Conservation (phyloP, 1,284 basidiomycete genomes). For the Boletus smithii region DNA sequence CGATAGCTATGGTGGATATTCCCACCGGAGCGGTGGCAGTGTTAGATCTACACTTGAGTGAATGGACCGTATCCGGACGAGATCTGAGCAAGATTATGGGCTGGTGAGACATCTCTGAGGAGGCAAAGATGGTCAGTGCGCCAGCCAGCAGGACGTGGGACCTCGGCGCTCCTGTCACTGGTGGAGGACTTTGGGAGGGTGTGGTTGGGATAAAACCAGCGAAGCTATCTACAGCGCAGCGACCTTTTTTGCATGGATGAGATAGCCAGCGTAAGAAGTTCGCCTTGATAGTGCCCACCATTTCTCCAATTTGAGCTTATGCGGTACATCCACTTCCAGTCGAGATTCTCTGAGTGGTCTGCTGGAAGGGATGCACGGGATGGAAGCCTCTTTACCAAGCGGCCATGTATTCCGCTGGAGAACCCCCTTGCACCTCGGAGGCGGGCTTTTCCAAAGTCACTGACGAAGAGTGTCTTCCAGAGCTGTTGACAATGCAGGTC, state of each 20-base stretch:
- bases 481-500: conserved; percentile 37
- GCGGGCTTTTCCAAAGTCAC: conserved; percentile 60
- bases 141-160: conserved; percentile 43
- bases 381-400: conserved; percentile 59
- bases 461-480: conserved; percentile 57
- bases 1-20: conserved; percentile 62
- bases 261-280: conserved; percentile 15
- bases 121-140: conserved; percentile 39
- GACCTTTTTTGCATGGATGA: conserved; percentile 29
- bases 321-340: conserved; percentile 84
- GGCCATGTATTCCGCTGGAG: conserved; percentile 50
- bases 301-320: conserved; percentile 77
- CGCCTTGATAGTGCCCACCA: conserved; percentile 45
- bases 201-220: background rate
- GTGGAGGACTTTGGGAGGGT: background rate
- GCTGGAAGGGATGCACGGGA: conserved; percentile 38
- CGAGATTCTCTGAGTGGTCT: conserved; percentile 35
- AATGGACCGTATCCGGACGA: conserved; percentile 12
- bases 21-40: conserved; percentile 27
- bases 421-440: conserved; percentile 65
- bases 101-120: conserved; percentile 28
- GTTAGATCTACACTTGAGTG: conserved; percentile 30
- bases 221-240: conserved; percentile 28
- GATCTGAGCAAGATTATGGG: conserved; percentile 31
- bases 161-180: conserved; percentile 2